A percentile compares a stretch with the other conserved stretches of the same genome.
phyloP scores from a whole-genome alignment of 805 yeast species.

The Tetrapisispora pingtungensis region DNA sequence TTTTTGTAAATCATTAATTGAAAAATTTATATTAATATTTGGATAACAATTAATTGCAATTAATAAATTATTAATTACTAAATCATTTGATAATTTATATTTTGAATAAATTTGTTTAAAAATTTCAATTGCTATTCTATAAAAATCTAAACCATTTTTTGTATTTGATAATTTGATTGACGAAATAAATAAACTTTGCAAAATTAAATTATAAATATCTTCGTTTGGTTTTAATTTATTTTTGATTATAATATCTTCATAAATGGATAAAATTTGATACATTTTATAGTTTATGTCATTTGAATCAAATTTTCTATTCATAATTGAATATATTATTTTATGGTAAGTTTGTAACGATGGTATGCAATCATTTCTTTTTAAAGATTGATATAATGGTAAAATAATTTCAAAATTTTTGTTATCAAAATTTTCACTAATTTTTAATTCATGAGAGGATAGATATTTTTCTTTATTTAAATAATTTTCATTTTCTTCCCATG shows the following conservation, averaged over 20 bases:
- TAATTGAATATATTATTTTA: conserved; percentile 45
- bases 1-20: not conserved
- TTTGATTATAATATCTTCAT: conserved; percentile 49
- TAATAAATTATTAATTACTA: conserved; percentile 35
- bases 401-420: conserved; percentile 28
- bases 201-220: conserved; percentile 43
- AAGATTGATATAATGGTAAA: conserved; percentile 32
- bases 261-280: conserved; percentile 53
- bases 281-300: conserved; percentile 49
- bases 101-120: conserved; percentile 35
- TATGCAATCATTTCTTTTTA: conserved; percentile 33
- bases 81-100: conserved; percentile 32
- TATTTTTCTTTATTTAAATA: conserved; percentile 26
- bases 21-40: conserved; percentile 10
- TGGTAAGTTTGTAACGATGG: conserved; percentile 47
- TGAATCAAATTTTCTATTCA: conserved; percentile 39
- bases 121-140: conserved; percentile 41
- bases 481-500: conserved; percentile 29
- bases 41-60: conserved; percentile 37
- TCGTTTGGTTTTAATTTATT: conserved; percentile 45
- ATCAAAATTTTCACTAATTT: conserved; percentile 24
- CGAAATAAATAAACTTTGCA: conserved; percentile 43
- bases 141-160: conserved; percentile 37
- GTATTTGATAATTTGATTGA: conserved; percentile 31
- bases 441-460: conserved; percentile 21